Evolutionary conservation across 2,329 filamentous ascomycete genomes (phyloP).

Genomic region (Venturiaceae sp.): DNA sequence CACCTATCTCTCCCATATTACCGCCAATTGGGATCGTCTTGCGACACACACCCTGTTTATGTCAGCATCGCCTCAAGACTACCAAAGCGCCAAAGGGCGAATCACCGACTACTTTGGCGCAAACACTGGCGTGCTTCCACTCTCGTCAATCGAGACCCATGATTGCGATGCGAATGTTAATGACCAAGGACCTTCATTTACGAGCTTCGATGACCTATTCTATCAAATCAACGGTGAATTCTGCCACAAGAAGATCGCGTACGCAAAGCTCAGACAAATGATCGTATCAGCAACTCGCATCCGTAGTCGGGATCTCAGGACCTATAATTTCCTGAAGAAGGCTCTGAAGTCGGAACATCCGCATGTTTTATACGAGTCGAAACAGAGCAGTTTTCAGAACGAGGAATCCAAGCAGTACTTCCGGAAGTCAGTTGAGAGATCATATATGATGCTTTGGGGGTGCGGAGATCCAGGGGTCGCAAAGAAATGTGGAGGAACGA

Average conservation of each 20-base stretch:
- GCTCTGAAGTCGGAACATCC: background rate
- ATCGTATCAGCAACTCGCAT: background rate
- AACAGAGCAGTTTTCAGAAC: background rate
- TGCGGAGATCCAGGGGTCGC: background rate
- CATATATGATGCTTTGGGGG: background rate
- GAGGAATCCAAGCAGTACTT: background rate
- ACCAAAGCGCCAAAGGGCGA: background rate
- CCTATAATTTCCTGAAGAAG: background rate
- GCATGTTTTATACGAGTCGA: background rate
- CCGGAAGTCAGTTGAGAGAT: background rate
- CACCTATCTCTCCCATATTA: background rate
- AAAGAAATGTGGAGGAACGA: background rate
- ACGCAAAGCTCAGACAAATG: background rate
- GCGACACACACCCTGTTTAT: background rate
- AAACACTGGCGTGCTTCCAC: background rate
- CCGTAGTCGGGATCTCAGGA: background rate
- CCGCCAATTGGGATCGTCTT: background rate
- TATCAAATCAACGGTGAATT: background rate
- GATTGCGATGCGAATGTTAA: background rate
- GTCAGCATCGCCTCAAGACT: background rate
- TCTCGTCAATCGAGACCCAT: background rate
- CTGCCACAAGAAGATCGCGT: background rate
- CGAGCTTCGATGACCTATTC: background rate
- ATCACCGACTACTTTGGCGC: background rate
- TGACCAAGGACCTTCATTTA: too few relatives aligned